Evolutionary conservation across 495 filamentous ascomycete genomes (phyloP), one percentile per base, ranked within the genome.

Genomic region (Neurospora sp.): DNA sequence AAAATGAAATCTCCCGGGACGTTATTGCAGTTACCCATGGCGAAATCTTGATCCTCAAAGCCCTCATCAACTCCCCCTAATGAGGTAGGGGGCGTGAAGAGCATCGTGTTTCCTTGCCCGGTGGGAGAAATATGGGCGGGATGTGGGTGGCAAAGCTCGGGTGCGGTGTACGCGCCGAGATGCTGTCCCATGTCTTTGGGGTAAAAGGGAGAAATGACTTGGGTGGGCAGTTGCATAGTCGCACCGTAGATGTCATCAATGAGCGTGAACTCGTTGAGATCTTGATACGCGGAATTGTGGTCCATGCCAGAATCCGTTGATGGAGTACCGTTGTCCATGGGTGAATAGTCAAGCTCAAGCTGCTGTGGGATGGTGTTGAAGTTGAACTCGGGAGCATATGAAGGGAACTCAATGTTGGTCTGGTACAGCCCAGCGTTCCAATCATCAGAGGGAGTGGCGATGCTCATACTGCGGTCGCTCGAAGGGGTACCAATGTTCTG

Each of bases 41-140:
- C 70, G n/a, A 73, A 78, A 66, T 76, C 79, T 8, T 72, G 69
- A 18, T 75, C 86, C 70, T 87, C 87, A 69, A 84, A 85, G 11
- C 83, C 83, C 61, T 87, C 85, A 68, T 86, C 82, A 53, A 84
- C 75, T 14, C 81, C 80, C 16, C 74, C 78, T 72, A 84, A 79
- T 0, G 87, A 89, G 6, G 83, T 83, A 18, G 53, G 53, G 4
- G 90, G 90, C 0, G 89, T 90, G 78, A 86, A 90, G 61, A 92
- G 84, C 85, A 91, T 88, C 12, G 87, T 77, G 69, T 90, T 88
- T 22, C 85, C 88, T 74, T 91, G 90, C 1, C 87, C 89, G 61
- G 84, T 81, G 41, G 89, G 88, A 14, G 89, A 91, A 71, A 92
- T 85, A 61, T 89, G 88, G 9, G 85, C 81, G 3, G 81, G 73